These are phyloP conservation scores for Sporothrix humicola DNA, from an alignment of 2,329 filamentous ascomycete species.

Conservation along the genomic window DNA sequence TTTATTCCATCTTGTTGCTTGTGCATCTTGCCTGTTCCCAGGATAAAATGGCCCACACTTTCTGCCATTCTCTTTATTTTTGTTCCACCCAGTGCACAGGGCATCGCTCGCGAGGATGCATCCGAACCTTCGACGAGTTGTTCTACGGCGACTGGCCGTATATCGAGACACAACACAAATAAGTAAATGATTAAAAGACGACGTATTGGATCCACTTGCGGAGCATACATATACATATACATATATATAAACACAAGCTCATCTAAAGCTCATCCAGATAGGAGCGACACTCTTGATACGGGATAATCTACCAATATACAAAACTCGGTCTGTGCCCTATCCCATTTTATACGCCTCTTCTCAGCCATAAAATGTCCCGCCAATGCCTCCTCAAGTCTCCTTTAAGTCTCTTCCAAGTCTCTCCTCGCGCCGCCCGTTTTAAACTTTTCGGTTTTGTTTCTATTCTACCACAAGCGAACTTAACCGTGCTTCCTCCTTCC, in stretches of 20 bases:
- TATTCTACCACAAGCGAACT: conserved; percentile 25
- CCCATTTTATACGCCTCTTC: background rate
- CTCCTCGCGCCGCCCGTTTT: background rate
- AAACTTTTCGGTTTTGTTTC: background rate
- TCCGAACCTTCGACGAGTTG: conserved; percentile 24
- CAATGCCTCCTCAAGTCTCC: background rate
- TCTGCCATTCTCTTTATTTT: background rate
- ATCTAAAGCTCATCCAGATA: background rate
- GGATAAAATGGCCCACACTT: background rate
- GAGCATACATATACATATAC: background rate
- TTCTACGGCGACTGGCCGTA: conserved; percentile 7
- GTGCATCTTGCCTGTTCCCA: background rate
- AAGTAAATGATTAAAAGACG: background rate
- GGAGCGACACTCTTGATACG: background rate
- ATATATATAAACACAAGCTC: background rate
- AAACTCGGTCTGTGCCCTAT: background rate
- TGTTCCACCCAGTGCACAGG: background rate
- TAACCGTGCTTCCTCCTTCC: conserved; percentile 29
- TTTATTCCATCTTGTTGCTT: background rate
- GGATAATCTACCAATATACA: conserved; percentile 1
- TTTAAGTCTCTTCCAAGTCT: background rate
- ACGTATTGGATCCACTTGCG: background rate
- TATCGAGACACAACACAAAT: background rate
- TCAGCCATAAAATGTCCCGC: background rate
- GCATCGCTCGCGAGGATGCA: conserved; percentile 26